Conservation (phyloP, 331 rosid genomes). For the Telfairia occidentalis region DNA sequence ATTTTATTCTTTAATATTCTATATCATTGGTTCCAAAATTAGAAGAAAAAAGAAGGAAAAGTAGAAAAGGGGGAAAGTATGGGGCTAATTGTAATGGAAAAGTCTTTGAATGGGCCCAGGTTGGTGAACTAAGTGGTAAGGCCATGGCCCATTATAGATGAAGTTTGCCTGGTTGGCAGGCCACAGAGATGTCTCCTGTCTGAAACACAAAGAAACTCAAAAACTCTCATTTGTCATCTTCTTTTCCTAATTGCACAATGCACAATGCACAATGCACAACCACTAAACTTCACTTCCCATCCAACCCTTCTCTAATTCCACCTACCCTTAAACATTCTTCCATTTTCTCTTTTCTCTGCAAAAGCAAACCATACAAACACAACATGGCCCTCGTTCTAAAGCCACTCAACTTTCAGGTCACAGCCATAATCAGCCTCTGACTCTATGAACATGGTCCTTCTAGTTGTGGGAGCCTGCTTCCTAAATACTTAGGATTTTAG, state of each 20-base stretch:
- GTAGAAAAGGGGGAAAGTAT: background rate
- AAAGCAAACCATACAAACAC: background rate
- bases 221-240: background rate
- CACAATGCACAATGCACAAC: background rate
- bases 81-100: background rate
- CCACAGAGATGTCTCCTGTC: conserved; percentile 6
- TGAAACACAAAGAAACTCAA: background rate
- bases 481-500: background rate
- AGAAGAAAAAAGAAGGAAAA: background rate
- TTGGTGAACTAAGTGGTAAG: background rate
- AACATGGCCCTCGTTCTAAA: background rate
- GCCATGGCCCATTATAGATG: background rate
- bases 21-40: too few relatives aligned
- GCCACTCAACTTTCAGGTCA: background rate
- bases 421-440: too few relatives aligned
- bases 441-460: too few relatives aligned
- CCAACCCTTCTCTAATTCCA: too few relatives aligned
- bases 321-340: background rate
- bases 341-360: background rate
- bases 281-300: too few relatives aligned
- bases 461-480: too few relatives aligned
- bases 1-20: too few relatives aligned
- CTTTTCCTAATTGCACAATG: background rate
- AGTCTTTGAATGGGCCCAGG: background rate
- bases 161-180: background rate